These are phyloP conservation scores for Hypoxylon intermedium DNA, from an alignment of 495 filamentous ascomycete species.

Conservation along the genomic window DNA sequence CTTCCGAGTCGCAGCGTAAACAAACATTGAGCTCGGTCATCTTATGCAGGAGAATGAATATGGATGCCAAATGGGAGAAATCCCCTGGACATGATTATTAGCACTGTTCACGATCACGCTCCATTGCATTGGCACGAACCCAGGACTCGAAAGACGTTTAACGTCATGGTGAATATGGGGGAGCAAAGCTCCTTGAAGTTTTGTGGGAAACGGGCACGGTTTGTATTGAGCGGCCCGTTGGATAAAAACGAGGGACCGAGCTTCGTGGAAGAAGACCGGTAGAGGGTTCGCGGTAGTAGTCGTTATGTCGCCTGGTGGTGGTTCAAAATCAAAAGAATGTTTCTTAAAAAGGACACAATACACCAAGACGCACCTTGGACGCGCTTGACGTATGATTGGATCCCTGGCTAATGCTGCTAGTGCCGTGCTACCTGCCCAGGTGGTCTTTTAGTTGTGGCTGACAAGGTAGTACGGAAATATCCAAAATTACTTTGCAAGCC, in stretches of 20 bases:
- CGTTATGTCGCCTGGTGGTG: background rate
- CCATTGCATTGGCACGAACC: slow-evolving; percentile 59
- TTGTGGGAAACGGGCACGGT: slow-evolving; percentile 5
- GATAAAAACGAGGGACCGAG: background rate
- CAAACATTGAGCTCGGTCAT: slow-evolving; percentile 88
- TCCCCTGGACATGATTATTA: slow-evolving; percentile 65
- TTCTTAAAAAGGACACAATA: slow-evolving; percentile 36
- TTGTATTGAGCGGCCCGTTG: slow-evolving; percentile 1
- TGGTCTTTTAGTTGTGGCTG: slow-evolving; percentile 8
- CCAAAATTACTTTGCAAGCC: slow-evolving; percentile 30
- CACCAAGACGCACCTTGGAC: slow-evolving; percentile 35
- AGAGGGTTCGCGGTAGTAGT: too few relatives aligned
- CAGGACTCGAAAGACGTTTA: slow-evolving; percentile 84
- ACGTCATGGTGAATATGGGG: slow-evolving; percentile 60
- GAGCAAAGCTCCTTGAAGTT: slow-evolving; percentile 39
- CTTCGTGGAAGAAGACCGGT: too few relatives aligned
- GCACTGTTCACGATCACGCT: background rate
- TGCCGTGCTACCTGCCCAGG: slow-evolving; percentile 7
- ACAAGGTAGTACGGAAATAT: slow-evolving; percentile 11
- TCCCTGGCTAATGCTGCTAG: slow-evolving; percentile 23
- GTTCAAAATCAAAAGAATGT: slow-evolving; percentile 17
- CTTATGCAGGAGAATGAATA: slow-evolving; percentile 93
- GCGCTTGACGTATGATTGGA: slow-evolving; percentile 46
- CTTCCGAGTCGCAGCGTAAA: slow-evolving; percentile 12
- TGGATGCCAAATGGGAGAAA: slow-evolving; percentile 92